Conservation (phyloP, 345 rosid species). For the Geranium rotundifolium region DNA sequence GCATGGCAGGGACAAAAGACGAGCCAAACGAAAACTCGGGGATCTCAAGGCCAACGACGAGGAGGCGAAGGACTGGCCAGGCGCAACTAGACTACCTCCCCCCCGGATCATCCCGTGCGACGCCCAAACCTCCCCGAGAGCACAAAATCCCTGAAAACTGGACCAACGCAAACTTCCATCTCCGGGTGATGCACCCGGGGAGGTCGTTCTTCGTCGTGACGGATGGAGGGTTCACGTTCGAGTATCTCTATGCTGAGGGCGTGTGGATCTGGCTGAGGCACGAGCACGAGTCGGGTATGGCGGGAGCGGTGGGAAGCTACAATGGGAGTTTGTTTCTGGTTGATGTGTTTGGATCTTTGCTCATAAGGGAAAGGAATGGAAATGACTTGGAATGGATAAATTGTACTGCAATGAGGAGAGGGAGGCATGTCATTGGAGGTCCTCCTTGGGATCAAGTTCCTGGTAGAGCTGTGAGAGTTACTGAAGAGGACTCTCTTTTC, state of each 20-base stretch:
- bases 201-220: conserved; percentile 49
- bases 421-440: conserved; percentile 40
- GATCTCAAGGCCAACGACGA: conserved; percentile 24
- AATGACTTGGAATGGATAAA: conserved; percentile 44
- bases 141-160: conserved; percentile 25
- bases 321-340: conserved; percentile 57
- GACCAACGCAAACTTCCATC: conserved; percentile 31
- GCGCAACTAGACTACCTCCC: conserved; percentile 32
- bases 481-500: conserved; percentile 53
- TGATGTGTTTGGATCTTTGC: conserved; percentile 35
- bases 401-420: conserved; percentile 52
- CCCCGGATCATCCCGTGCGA: conserved; percentile 15
- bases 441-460: conserved; percentile 59
- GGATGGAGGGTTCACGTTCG: conserved; percentile 42
- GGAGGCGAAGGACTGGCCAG: conserved; percentile 12
- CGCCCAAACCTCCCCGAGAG: conserved; percentile 9
- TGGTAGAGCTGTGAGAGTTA: conserved; percentile 33
- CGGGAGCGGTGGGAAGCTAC: conserved; percentile 49
- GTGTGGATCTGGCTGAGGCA: conserved; percentile 63
- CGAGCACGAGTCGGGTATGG: conserved; percentile 48
- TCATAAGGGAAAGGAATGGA: conserved; percentile 45
- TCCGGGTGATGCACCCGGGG: conserved; percentile 46
- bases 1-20: conserved; percentile 44
- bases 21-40: conserved; percentile 32
- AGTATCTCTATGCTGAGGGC: conserved; percentile 46